Percentiles rank a stretch among this genome's conserved stretches.
Evolutionary conservation across 1,139 yeast species (phyloP).

Genomic region (Hyphopichia wangnamkhiaoensis): DNA sequence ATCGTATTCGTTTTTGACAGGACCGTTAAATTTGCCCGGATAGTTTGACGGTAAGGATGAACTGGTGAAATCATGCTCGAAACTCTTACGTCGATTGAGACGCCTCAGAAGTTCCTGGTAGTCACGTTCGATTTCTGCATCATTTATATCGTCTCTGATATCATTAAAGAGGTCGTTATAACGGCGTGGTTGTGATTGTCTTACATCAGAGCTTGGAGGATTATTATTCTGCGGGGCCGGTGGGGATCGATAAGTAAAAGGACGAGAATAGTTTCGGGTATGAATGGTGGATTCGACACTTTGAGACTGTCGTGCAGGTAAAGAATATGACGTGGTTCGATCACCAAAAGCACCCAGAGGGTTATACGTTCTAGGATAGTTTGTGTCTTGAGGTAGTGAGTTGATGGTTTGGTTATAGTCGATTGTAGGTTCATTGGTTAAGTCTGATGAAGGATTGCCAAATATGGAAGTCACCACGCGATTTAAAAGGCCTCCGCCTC

Average conservation of each 20-base stretch:
- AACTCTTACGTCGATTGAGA: not conserved
- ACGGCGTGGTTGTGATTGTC: too few species aligned
- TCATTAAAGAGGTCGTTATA: slow-evolving; percentile 10
- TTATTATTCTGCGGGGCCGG: not conserved
- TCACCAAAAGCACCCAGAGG: too few species aligned
- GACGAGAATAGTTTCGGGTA: slow-evolving; percentile 2
- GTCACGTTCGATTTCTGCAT: not conserved
- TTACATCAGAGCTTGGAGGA: not conserved
- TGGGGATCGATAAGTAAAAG: not conserved
- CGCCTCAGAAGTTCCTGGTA: slow-evolving; percentile 11
- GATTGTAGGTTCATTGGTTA: slow-evolving; percentile 39
- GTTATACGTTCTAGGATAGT: too few species aligned
- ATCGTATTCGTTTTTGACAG: not conserved
- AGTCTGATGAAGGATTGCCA: slow-evolving; percentile 18
- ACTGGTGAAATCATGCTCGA: slow-evolving; percentile 9
- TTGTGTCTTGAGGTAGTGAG: too few species aligned
- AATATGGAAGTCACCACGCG: slow-evolving; percentile 11
- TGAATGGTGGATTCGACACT: slow-evolving; percentile 3
- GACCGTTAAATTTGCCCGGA: slow-evolving; percentile 22
- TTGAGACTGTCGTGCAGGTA: slow-evolving; percentile 1
- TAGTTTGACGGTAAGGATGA: slow-evolving; percentile 17
- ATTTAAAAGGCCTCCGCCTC: slow-evolving; percentile 9
- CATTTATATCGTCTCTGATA: slow-evolving; percentile 6
- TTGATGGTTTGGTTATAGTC: slow-evolving; percentile 34
- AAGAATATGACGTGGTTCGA: not conserved